Evolutionary conservation across 2,329 filamentous ascomycete species (phyloP), one percentile per base, ranked within the genome.

Genomic region (Aspergillus sp.): DNA sequence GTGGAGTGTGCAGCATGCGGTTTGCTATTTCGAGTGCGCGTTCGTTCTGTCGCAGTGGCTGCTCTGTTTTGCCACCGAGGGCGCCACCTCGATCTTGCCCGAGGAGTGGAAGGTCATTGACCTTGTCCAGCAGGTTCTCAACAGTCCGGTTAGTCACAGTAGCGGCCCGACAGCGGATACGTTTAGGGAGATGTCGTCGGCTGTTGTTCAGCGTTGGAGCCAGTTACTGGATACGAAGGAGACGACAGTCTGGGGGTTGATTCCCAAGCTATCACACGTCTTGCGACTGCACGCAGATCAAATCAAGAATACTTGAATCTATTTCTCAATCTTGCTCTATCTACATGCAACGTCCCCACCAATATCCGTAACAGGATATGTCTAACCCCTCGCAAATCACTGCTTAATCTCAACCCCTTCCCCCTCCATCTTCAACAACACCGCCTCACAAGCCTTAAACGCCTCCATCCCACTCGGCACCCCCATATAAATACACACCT

Each of bases 401-500:
- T 28, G 3, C 25, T 28, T 28, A 28, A 28, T 28, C 25, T 28
- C 25, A 28, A 28, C 25, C 25, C 25, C 25, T 6, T 28, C 25
- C 25, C 25, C 25, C 25, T 28, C 25, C 25, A 28, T 28, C 25
- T 28, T 28, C 3, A 28, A 6, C 25, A 28, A 28, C 25, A 57
- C 55, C 30, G n/a, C 65, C 65, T 74, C 72, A 7, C 73, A 71
- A 43, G 70, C 62, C 64, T 74, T 74, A 51, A 74, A 68, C 9
- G 66, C 80, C 57, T 82, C 80, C 15, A 82, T 72, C 0, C 79
- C 79, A 4, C 79, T 77, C 0, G 80, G 80, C 4, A 79, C 75
- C 15, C 80, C 80, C 59, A 78, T 80, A 60, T 82, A 81, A 2
- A 75, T 77, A 0, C 66, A 68, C 7, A 64, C 65, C 47, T 72